phyloP scores from a whole-genome alignment of 192 early-diverging fungal species.

The Mortierella claussenii region DNA sequence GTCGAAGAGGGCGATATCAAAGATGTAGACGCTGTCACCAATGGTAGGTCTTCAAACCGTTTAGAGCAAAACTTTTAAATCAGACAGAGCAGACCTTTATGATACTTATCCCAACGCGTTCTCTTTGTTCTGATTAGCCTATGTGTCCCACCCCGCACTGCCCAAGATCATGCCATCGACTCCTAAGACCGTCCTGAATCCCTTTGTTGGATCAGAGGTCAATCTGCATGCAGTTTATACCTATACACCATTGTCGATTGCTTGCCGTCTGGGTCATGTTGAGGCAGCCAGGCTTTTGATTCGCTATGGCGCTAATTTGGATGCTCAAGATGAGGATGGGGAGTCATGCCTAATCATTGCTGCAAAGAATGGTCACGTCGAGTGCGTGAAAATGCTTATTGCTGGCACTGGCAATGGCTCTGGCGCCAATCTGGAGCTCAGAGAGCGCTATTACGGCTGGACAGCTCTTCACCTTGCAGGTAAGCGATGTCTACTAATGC shows the following conservation, averaged over 20 bases:
- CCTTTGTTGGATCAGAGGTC: slow-evolving; percentile 28
- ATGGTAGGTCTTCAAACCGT: too few relatives aligned
- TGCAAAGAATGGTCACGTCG: slow-evolving; percentile 60
- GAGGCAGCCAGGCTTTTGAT: slow-evolving; percentile 64
- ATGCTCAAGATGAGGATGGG: slow-evolving; percentile 75
- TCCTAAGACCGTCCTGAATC: slow-evolving; percentile 27
- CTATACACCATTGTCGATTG: slow-evolving; percentile 63
- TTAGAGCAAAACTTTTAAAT: too few relatives aligned
- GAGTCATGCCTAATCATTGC: slow-evolving; percentile 71
- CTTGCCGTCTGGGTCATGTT: slow-evolving; percentile 61
- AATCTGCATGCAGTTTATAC: slow-evolving; percentile 27
- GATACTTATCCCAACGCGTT: too few relatives aligned
- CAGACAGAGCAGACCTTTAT: too few relatives aligned
- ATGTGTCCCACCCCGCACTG: slow-evolving; percentile 12
- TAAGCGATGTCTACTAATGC: slow-evolving; percentile 27
- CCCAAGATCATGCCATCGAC: slow-evolving; percentile 47
- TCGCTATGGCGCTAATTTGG: slow-evolving; percentile 60
- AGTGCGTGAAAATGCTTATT: slow-evolving; percentile 63
- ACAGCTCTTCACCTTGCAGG: slow-evolving; percentile 72
- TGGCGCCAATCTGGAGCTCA: slow-evolving; percentile 57
- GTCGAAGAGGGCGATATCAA: slow-evolving; percentile 63
- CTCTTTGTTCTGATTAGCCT: slow-evolving; percentile 4
- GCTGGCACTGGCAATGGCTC: slow-evolving; percentile 16
- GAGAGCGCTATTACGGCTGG: slow-evolving; percentile 68
- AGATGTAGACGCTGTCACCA: slow-evolving; percentile 58